These are phyloP conservation scores for Zymoseptoria ardabiliae DNA, from an alignment of 2,329 filamentous ascomycete genomes.

Conservation along the genomic window DNA sequence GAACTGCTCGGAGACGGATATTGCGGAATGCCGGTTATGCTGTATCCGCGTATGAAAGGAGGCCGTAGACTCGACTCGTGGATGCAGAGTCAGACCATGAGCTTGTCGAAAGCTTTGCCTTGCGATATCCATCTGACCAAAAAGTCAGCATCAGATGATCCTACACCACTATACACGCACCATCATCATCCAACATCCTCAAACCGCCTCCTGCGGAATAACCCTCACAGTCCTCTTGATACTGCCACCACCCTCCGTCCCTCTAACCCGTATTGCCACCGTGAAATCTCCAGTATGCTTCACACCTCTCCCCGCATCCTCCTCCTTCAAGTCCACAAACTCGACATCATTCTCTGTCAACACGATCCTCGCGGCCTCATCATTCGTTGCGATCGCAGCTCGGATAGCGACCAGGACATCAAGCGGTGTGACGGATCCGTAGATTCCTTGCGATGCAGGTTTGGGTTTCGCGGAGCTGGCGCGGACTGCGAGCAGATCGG, in stretches of 20 bases:
- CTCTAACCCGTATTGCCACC: conserved; percentile 45
- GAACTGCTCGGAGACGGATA: background rate
- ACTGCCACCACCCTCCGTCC: conserved; percentile 33
- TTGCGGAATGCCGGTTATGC: background rate
- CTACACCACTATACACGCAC: background rate
- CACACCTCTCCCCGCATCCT: conserved; percentile 33
- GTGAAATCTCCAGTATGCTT: conserved; percentile 48
- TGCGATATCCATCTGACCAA: background rate
- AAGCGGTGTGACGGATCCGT: conserved; percentile 48
- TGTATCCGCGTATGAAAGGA: background rate
- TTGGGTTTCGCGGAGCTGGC: conserved; percentile 9
- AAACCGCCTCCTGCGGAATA: conserved; percentile 27
- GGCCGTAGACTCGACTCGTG: background rate
- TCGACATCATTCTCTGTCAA: conserved; percentile 44
- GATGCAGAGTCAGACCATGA: background rate
- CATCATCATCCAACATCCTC: background rate
- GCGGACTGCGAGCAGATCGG: conserved; percentile 26
- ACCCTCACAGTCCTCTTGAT: conserved; percentile 39
- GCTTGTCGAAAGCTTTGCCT: background rate
- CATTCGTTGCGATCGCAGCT: conserved; percentile 43
- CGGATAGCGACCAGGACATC: conserved; percentile 46
- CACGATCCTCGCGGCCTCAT: conserved; percentile 45
- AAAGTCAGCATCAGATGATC: background rate
- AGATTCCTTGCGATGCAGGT: conserved; percentile 33
- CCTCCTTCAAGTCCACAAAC: conserved; percentile 36